A percentile compares a stretch with the other conserved stretches of the same genome.
phyloP scores from a whole-genome alignment of 2,329 filamentous ascomycete genomes.

The Diplocarpon mali region DNA sequence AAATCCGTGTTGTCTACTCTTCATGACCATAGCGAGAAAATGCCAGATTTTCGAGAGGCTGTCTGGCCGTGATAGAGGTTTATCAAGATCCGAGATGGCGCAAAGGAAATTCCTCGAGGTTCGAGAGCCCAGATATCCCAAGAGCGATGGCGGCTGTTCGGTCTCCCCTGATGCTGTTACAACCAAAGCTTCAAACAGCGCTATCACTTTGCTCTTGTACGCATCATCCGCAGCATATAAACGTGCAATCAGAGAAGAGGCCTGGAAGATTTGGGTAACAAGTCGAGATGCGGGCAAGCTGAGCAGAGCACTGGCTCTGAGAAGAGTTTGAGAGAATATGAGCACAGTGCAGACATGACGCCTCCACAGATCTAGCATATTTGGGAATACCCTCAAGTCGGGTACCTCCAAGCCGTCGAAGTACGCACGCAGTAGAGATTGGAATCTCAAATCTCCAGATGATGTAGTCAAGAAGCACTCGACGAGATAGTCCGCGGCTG shows the following conservation, averaged over 20 bases:
- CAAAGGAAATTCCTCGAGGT: slow-evolving; percentile 77
- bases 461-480: slow-evolving; percentile 65
- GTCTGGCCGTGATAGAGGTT: slow-evolving; percentile 54
- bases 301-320: slow-evolving; percentile 58
- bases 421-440: slow-evolving; percentile 64
- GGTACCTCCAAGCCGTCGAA: slow-evolving; percentile 48
- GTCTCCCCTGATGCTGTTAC: slow-evolving; percentile 51
- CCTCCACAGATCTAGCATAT: slow-evolving; percentile 42
- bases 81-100: slow-evolving; percentile 65
- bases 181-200: slow-evolving; percentile 63
- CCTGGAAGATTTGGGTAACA: slow-evolving; percentile 72
- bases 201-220: slow-evolving; percentile 55
- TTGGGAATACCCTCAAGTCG: slow-evolving; percentile 50
- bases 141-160: slow-evolving; percentile 82
- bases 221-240: slow-evolving; percentile 59
- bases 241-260: slow-evolving; percentile 63
- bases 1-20: slow-evolving; percentile 91
- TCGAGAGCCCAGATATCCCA: slow-evolving; percentile 76
- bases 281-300: slow-evolving; percentile 53
- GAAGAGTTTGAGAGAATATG: slow-evolving; percentile 53
- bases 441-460: slow-evolving; percentile 60
- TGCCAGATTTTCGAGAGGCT: slow-evolving; percentile 68
- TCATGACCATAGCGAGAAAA: slow-evolving; percentile 75
- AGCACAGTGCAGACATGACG: slow-evolving; percentile 55
- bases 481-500: slow-evolving; percentile 65